Base-by-base conservation (phyloP, 1,139 yeast genomes). In the Geotrichum europaeum region DNA sequence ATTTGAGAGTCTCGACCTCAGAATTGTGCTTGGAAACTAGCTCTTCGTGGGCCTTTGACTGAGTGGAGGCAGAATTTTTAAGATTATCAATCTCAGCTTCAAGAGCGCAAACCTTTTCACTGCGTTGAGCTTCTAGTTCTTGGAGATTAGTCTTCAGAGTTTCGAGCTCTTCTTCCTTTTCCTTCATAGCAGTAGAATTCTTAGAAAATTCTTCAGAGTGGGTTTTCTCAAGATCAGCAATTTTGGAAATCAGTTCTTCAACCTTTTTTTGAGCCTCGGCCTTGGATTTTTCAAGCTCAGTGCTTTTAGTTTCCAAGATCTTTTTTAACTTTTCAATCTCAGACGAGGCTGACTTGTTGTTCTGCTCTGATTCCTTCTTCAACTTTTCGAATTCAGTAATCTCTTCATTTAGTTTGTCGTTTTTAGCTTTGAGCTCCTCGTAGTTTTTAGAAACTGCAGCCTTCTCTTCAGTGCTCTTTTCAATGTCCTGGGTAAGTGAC, bases 181-280 rank as follows among this genome's bases (percentile, higher is more conserved):
- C 60, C 47, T 60, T 53, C 5, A 62, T 20, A n/a, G 24, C 4
- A 18, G 30, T 34, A 18, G 50, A 22, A 58, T 60, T 62, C 12
- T 65, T 40, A 67, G 70, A 1, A 64, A 32, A n/a, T 55, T 55
- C 32, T 65, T 65, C 50, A 70, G 56, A 40, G 71, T 68, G 34
- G 69, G 75, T 60, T 76, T 78, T 24, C 78, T 65, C 59, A 30
- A 52, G 55, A 6, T 45, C 43, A 10, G 52, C 15, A 30, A 58
- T 50, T 43, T 60, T 57, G 10, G 51, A 43, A 28, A 55, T 50
- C 15, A 59, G 40, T 15, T 57, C 57, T 6, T 57, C 56, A 34
- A 57, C 57, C 32, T 58, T 60, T 18, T 51, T 13, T 47, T 57
- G 40, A 58, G 59, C 36, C 6, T 22, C 45, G 28, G 52, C 49